Evolutionary conservation across 2,329 filamentous ascomycete genomes (phyloP), one percentile per base, ranked within the genome.

Genomic region (Botrytis medusae): DNA sequence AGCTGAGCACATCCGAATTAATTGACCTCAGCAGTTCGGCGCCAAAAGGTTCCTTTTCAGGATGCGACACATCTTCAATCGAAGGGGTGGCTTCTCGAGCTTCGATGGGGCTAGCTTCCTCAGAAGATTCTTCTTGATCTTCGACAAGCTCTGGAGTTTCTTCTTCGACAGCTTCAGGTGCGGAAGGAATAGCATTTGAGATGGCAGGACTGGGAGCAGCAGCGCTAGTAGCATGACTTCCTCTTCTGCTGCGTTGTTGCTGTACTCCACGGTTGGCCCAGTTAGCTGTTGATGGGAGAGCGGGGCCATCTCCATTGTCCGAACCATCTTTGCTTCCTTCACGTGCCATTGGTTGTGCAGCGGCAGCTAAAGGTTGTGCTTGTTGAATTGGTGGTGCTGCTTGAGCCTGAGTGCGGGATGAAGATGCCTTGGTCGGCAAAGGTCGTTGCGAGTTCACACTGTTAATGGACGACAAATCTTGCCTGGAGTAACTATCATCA

Each of bases 391-490:
- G 81, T 44, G 79, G 76, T 75, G 80, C 80, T 34, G 82, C 80
- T 82, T 81, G 69, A 76, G 82, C 82, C 71, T 87, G 85, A 77
- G 88, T 87, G 71, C 88, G 84, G 29, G 88, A 87, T 32, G 85
- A 84, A 44, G 83, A 86, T 59, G 85, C 84, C 69, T 84, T 84
- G 4, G 83, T 83, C 6, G 86, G 84, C 69, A 92, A 84, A 2
- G 91, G 90, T 51, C 92, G 89, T 80, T 91, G 94, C 2, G 92
- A 94, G 75, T 92, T 93, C 73, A 94, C 91, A 74, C 93, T 95
- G 79, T 98, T 98, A 86, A 98, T 93, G 29, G 95, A 97, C 1
- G 95, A 98, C 54, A 98, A 84, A 82, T 98, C 95, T 81, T 98
- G 94, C 65, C 96, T 89, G 14, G 94, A 97, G 81, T 97, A 98